phyloP scores from a whole-genome alignment of 805 yeast genomes.

The Candida khao-thaluensis region DNA sequence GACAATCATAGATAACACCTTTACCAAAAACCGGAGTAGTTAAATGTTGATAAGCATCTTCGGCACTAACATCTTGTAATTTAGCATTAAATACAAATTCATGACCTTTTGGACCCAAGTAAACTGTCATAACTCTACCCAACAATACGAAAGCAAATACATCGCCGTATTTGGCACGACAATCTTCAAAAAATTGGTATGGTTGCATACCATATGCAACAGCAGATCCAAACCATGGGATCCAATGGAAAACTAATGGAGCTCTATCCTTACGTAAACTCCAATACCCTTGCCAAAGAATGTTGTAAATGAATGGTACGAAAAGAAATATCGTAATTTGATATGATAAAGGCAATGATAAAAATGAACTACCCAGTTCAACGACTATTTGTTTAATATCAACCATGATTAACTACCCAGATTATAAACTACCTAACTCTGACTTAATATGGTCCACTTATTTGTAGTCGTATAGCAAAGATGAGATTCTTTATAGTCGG shows the following conservation, averaged over 20 bases:
- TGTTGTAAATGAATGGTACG: slow-evolving; percentile 63
- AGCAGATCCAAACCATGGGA: slow-evolving; percentile 96
- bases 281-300: slow-evolving; percentile 65
- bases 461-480: slow-evolving; percentile 5
- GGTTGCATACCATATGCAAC: slow-evolving; percentile 90
- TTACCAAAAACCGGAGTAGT: slow-evolving; percentile 99
- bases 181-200: slow-evolving; percentile 78
- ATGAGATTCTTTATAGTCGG: slow-evolving; percentile 6
- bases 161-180: slow-evolving; percentile 86
- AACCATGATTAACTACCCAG: too few relatives aligned
- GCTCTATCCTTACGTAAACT: slow-evolving; percentile 78
- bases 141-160: slow-evolving; percentile 85
- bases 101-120: slow-evolving; percentile 95
- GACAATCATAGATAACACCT: slow-evolving; percentile 96
- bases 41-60: slow-evolving; percentile 90
- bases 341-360: slow-evolving; percentile 24
- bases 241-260: slow-evolving; percentile 87
- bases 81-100: slow-evolving; percentile 93
- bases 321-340: slow-evolving; percentile 35
- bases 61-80: slow-evolving; percentile 87
- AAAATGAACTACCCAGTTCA: slow-evolving; percentile 3
- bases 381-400: slow-evolving; percentile 1
- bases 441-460: background rate
- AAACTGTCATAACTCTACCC: slow-evolving; percentile 93
- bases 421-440: background rate